phyloP scores from a whole-genome alignment of 2,329 filamentous ascomycete genomes.

The Penicillium griseofulvum region DNA sequence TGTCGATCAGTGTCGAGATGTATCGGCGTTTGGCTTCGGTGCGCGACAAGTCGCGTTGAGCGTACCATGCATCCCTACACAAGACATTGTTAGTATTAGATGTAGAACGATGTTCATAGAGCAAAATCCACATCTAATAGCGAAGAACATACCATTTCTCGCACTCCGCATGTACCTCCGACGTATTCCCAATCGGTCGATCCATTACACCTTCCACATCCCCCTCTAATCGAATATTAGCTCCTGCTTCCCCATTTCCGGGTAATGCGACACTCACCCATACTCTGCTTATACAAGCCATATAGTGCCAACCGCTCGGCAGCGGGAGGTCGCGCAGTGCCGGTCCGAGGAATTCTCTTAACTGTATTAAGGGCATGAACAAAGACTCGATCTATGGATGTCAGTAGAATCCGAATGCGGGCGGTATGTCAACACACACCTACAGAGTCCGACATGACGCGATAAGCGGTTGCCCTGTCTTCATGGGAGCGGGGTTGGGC shows the following conservation, averaged over 20 bases:
- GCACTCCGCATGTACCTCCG: slow-evolving; percentile 54
- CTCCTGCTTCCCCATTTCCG: not conserved
- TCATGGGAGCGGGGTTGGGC: slow-evolving; percentile 36
- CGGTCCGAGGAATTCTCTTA: slow-evolving; percentile 93
- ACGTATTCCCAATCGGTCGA: slow-evolving; percentile 60
- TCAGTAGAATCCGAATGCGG: slow-evolving; percentile 4
- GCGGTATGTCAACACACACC: slow-evolving; percentile 32
- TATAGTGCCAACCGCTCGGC: slow-evolving; percentile 86
- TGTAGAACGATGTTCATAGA: not conserved
- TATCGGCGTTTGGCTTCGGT: slow-evolving; percentile 94
- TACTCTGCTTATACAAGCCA: slow-evolving; percentile 97
- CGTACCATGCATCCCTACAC: slow-evolving; percentile 84
- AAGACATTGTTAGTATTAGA: not conserved
- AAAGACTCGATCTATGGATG: slow-evolving; percentile 80
- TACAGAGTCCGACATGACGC: slow-evolving; percentile 48
- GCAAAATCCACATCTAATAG: not conserved
- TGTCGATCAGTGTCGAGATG: slow-evolving; percentile 89
- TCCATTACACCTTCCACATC: slow-evolving; percentile 94
- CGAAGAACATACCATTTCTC: slow-evolving; percentile 61
- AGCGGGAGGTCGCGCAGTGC: slow-evolving; percentile 81
- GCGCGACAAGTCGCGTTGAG: slow-evolving; percentile 74
- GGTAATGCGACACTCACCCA: slow-evolving; percentile 55
- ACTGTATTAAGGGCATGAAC: slow-evolving; percentile 98
- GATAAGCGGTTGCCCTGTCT: slow-evolving; percentile 23
- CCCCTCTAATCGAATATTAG: slow-evolving; percentile 60